Base-by-base conservation (phyloP, 257 asterid species). In the Schizonepeta tenuifolia region DNA sequence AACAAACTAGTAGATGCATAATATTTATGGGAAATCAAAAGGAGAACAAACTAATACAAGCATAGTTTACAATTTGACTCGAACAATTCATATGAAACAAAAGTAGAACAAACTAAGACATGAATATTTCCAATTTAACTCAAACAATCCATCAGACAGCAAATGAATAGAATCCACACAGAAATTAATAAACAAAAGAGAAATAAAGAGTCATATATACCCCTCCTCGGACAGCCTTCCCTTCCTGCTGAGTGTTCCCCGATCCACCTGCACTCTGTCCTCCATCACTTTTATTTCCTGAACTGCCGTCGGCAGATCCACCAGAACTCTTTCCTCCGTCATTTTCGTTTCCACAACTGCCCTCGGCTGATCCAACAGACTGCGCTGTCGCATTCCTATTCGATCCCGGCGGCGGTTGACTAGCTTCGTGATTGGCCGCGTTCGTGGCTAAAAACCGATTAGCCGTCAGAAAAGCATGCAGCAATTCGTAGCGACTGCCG, bases 201-300 rank as follows among this genome's bases (percentile, higher is more conserved):
- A 54, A 71, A 24, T 24, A 31, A 57, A 26, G n/a, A n/a, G 9
- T 57, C 11, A 26, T 4, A n/a, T 5, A 65, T 83, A 90, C 98
- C 86, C 93, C 90, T 80, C 95, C 90, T 47, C 97, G 86, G 47
- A 86, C 59, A 73, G 91, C 68, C 77, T 87, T 88, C 67, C 90
- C 97, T 73, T 87, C 82, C 78, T 86, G 85, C n/a, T 82, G 73
- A 67, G 76, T 64, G 67, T 77, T 75, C 67, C 85, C 78, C 24
- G 92, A 84, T 60, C 89, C 92, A 36, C 78, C 82, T 18, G 93
- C 74, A 28, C 64, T 69, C 75, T 86, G 82, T 2, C 79, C 87
- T 4, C 77, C 83, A n/a, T 75, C 79, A 28, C 55, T 70, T 17
- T 61, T 75, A 17, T 78, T 80, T 49, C 83, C 90, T 66, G 91